Percentiles rank a stretch among this genome's conserved stretches.
phyloP scores from a whole-genome alignment of 306 rosid genomes.

The Pachyrhizus erosus region DNA sequence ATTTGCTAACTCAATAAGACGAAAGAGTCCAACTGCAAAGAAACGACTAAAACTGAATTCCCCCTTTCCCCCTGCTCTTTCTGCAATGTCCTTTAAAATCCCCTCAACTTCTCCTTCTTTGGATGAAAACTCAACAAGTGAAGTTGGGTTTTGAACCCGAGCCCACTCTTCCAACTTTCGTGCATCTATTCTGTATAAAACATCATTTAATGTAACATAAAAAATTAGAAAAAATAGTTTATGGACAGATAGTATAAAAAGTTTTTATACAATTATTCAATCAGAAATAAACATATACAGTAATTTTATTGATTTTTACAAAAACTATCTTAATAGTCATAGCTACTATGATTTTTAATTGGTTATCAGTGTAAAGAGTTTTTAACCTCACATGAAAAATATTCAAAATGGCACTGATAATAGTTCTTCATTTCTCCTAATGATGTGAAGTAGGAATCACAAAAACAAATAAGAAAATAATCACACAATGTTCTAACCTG shows the following conservation, averaged over 20 bases:
- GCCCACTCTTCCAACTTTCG: slow-evolving; percentile 94
- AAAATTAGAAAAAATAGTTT: not conserved
- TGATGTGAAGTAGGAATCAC: too few relatives aligned
- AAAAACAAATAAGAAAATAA: too few relatives aligned
- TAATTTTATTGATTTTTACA: too few relatives aligned
- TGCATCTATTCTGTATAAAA: slow-evolving; percentile 70
- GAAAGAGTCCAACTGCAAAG: slow-evolving; percentile 92
- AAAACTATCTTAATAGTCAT: too few relatives aligned
- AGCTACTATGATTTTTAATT: too few relatives aligned
- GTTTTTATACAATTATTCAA: not conserved
- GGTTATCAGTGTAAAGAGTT: too few relatives aligned
- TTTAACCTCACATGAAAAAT: slow-evolving; percentile 1
- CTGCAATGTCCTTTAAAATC: slow-evolving; percentile 72
- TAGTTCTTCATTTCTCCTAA: slow-evolving; percentile 2
- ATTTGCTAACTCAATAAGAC: slow-evolving; percentile 86
- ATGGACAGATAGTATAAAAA: not conserved
- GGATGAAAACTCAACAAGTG: slow-evolving; percentile 81
- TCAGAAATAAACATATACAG: too few relatives aligned
- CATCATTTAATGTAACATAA: slow-evolving; percentile 37
- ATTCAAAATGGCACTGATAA: not conserved
- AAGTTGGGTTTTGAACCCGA: slow-evolving; percentile 67
- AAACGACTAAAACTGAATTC: slow-evolving; percentile 89
- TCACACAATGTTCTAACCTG: slow-evolving; percentile 60
- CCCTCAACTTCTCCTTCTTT: slow-evolving; percentile 88
- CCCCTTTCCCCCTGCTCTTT: slow-evolving; percentile 74